Evolutionary conservation across 768 basidiomycete genomes (phyloP), one percentile per base, ranked within the genome.

Genomic region (Hygrocybe punicea): DNA sequence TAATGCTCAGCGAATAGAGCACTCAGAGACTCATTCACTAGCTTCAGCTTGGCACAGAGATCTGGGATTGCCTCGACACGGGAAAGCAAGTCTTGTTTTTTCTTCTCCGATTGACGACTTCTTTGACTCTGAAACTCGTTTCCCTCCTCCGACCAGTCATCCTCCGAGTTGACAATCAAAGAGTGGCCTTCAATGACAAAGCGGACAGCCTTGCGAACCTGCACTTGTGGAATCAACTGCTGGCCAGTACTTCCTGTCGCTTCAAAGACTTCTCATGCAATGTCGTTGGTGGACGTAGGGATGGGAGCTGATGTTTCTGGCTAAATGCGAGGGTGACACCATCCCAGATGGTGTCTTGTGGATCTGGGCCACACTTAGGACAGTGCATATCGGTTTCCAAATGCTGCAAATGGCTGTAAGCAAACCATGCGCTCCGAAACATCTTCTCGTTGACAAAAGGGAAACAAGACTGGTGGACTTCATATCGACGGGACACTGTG

Each of bases 361-460:
- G 72, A 33, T 46, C 40, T 0, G 63, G 61, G 1, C 71, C 69
- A 62, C 71, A 74, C 3, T 8, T 24, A 0, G 61, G 56, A 56
- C 69, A 75, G 9, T 9, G 21, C 65, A 71, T 71, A 39, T 69
- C 65, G 3, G 34, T 44, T 0, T 63, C 60, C 14, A 71, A 60
- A 8, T 23, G 25, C 35, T 62, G 67, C 2, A 72, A 58, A 19
- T 53, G 46, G 8, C 60, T 61, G 56, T 67, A 76, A 0, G 69
- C 49, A 45, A 76, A 77, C 74, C 74, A 77, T 0, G 60, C 64
- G 1, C 64, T 34, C 13, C 67, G 62, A 56, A 75, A 59, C n/a
- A 58, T 53, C n/a, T 58, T 35, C 25, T 62, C 61, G 6, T 11
- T 25, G 9, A 64, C 53, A 54, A 64, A 64, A 10, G 58, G 52